Percentiles rank a stretch among this genome's conserved stretches.
Evolutionary conservation across 768 basidiomycete genomes (phyloP).

Genomic region (Tylopilus cervinicoccineus): DNA sequence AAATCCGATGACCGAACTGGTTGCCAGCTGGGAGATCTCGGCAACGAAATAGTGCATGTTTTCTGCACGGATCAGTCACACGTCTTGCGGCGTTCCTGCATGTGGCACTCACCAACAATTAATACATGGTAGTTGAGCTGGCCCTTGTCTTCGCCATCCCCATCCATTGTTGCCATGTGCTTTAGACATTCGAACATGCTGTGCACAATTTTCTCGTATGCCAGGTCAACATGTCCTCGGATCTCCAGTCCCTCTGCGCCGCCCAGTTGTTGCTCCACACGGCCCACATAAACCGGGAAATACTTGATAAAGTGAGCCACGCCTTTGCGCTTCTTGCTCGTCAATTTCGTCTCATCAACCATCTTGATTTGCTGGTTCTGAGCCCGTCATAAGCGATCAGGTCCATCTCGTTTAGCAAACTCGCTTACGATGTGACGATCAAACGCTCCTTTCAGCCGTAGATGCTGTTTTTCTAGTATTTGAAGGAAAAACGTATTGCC

Average conservation of each 20-base stretch:
- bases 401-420: neutral
- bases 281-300: constrained; percentile 84
- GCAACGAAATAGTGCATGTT: constrained; percentile 95
- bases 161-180: constrained; percentile 94
- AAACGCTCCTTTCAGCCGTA: constrained; percentile 67
- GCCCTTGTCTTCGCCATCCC: constrained; percentile 92
- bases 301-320: constrained; percentile 89
- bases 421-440: constrained; percentile 68
- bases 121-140: constrained; percentile 96
- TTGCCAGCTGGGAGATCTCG: constrained; percentile 70
- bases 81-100: neutral
- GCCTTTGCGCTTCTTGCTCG: constrained; percentile 89
- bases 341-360: constrained; percentile 88
- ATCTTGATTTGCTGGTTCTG: constrained; percentile 84
- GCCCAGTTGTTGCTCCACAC: constrained; percentile 80
- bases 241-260: constrained; percentile 76
- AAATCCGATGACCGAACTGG: constrained; percentile 59
- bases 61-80: constrained; percentile 46
- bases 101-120: constrained; percentile 70
- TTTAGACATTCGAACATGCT: constrained; percentile 91
- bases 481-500: constrained; percentile 71
- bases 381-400: neutral
- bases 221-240: constrained; percentile 68
- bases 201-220: constrained; percentile 86
- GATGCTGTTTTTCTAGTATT: constrained; percentile 79